Evolutionary conservation across 768 basidiomycete species (phyloP).

Genomic region (Termitomyces sp.): DNA sequence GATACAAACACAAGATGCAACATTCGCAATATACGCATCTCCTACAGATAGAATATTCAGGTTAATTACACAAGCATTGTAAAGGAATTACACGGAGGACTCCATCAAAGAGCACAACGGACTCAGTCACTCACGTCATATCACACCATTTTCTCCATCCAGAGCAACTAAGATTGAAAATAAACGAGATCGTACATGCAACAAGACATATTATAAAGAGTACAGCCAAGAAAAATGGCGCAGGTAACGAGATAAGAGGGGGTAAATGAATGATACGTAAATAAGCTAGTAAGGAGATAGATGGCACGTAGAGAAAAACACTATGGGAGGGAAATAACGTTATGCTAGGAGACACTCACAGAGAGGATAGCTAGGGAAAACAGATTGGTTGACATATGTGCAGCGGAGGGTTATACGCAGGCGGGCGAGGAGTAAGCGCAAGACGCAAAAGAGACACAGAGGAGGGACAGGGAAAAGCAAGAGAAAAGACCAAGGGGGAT

Average conservation of each 20-base stretch:
- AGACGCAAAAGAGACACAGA: background rate
- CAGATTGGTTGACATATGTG: background rate
- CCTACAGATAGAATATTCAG: too few relatives aligned
- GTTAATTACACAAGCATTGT: too few relatives aligned
- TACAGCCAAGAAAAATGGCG: background rate
- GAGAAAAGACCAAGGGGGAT: background rate
- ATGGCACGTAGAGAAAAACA: background rate
- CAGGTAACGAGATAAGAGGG: background rate
- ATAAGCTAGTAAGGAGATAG: background rate
- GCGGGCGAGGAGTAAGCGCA: background rate
- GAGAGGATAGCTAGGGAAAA: background rate
- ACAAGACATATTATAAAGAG: background rate
- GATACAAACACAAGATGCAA: too few relatives aligned
- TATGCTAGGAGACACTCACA: background rate
- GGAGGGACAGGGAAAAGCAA: too few relatives aligned
- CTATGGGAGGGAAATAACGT: slow-evolving; percentile 1
- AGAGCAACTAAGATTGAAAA: background rate
- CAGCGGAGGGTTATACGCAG: background rate
- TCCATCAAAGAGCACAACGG: too few relatives aligned
- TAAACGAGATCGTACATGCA: background rate
- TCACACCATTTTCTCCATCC: background rate
- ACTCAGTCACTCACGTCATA: background rate
- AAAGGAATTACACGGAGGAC: too few relatives aligned
- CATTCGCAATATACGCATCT: too few relatives aligned
- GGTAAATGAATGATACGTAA: background rate